Evolutionary conservation across 2,329 filamentous ascomycete species (phyloP), one percentile per base, ranked within the genome.

Genomic region (Calonectria honghensis): DNA sequence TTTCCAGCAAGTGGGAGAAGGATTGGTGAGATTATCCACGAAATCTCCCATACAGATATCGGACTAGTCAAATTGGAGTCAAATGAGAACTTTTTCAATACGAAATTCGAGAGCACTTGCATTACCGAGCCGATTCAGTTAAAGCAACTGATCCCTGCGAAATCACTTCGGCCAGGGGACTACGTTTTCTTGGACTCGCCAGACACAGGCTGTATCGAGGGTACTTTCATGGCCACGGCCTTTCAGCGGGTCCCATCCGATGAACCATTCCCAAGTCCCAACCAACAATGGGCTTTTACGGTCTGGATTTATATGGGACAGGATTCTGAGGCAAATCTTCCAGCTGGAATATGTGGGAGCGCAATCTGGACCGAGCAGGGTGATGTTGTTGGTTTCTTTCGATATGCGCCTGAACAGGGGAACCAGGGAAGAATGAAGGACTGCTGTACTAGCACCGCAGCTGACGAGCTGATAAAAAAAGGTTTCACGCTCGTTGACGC

Each of bases 321-420:
- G 50, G 61, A 31, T 29, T 59, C 14, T 1, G 63, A 27, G 18
- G 9, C 1, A 11, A 48, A 35, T 31, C 51, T 72, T 41, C 5
- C 35, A 14, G 39, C 39, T 4, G 50, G 50, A 39, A 24, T 72
- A 31, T 51, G 61, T 31, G 69, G 61, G 29, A 67, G 69, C 27
- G 29, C 61, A n/a, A 67, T 72, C 18, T 61, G 61, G 69, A 72
- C 27, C 50, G 37, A 29, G 16, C 45, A 65, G 14, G 68, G 57
- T n/a, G 41, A 70, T 24, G 68, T 65, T 37, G 27, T 70, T 9
- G 70, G 70, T 27, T 72, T 72, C 41, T 72, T 72, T 24, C 51
- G 32, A 35, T 68, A 73, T 57, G 45, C 65, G 6, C 52, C 57
- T 68, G 32, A 32, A 32, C 6, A 32, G 6, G 32, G 32, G 32